Evolutionary conservation across 805 yeast species (phyloP).

Genomic region (Spathaspora gorwiae): DNA sequence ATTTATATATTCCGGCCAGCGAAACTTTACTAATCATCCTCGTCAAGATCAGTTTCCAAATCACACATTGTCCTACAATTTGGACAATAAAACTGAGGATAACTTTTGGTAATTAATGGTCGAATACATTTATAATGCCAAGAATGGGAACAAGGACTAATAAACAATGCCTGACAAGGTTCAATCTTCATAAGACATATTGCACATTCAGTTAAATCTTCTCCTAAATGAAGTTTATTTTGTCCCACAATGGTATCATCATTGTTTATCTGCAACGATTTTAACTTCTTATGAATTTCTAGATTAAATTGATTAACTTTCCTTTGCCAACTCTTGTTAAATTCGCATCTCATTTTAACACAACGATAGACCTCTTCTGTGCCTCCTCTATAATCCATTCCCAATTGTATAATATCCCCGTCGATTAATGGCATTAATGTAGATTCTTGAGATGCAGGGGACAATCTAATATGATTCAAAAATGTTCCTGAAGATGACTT

Average conservation of each 20-base stretch:
- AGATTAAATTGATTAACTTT: conserved; percentile 73
- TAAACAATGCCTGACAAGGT: conserved; percentile 87
- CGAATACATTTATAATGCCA: conserved; percentile 97
- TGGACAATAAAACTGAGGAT: conserved; percentile 94
- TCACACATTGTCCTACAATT: conserved; percentile 91
- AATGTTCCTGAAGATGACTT: conserved; percentile 95
- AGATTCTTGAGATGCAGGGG: conserved; percentile 74
- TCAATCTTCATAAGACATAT: conserved; percentile 78
- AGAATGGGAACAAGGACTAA: conserved; percentile 90
- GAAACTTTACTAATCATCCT: conserved; percentile 25
- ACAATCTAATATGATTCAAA: conserved; percentile 78
- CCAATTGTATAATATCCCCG: conserved; percentile 86
- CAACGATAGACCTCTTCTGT: conserved; percentile 89
- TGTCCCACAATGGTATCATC: conserved; percentile 13
- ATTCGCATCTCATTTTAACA: conserved; percentile 84
- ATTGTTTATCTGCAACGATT: conserved; percentile 43
- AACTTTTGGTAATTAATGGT: conserved; percentile 76
- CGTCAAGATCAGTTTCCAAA: conserved; percentile 82
- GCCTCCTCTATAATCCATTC: conserved; percentile 96
- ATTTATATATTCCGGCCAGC: neutral
- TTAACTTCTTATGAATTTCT: conserved; percentile 69
- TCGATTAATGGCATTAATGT: conserved; percentile 62
- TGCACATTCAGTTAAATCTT: conserved; percentile 74
- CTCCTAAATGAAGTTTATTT: conserved; percentile 12
- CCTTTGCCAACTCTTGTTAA: conserved; percentile 85